Base-by-base conservation (phyloP, 148 eudicot species). In the Cornus florida region DNA sequence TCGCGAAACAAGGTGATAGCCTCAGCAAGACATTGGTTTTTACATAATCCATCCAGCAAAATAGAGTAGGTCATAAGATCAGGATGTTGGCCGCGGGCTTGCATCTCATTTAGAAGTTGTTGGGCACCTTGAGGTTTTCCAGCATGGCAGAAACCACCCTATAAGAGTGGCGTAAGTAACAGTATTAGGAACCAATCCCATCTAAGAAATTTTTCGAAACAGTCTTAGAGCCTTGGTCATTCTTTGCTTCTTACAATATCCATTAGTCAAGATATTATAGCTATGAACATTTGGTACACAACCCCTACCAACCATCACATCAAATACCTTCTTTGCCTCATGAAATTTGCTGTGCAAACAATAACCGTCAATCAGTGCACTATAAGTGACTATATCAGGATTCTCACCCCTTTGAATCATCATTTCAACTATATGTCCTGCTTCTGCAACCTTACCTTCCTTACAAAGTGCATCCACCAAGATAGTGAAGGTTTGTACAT, bases 401-500 rank as follows among this genome's bases (percentile, higher is more conserved):
- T 23, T 24, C 14, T n/a, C 73, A 16, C 79, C 79, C 48, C 73
- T 77, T 43, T 68, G 65, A 70, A 77, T 22, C 67, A 69, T 46
- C 38, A 65, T 48, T n/a, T 77, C 73, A 69, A 77, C 24, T 16
- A 69, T 11, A 4, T 24, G 46, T 48, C 6, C 14, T 7, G 73
- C 79, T 22, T 76, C 71, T 3, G 33, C 69, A 35, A 35, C 60
- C 71, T 6, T 65, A 1, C 78, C 71, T 19, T n/a, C 71, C 39
- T 76, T 67, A 67, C 78, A 76, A 65, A 66, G 71, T 48, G 70
- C 48, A 46, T 76, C 60, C 16, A 76, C 78, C 43, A 76, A 2
- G 17, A 43, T 22, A 43, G 2, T 67, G 14, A 65, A 76, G n/a
- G 78, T 76, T 20, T 24, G 16, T 20, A 43, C 39, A 48, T 77